Conservation (phyloP, 2,329 filamentous ascomycete genomes). For the Apiospora malaysiana region DNA sequence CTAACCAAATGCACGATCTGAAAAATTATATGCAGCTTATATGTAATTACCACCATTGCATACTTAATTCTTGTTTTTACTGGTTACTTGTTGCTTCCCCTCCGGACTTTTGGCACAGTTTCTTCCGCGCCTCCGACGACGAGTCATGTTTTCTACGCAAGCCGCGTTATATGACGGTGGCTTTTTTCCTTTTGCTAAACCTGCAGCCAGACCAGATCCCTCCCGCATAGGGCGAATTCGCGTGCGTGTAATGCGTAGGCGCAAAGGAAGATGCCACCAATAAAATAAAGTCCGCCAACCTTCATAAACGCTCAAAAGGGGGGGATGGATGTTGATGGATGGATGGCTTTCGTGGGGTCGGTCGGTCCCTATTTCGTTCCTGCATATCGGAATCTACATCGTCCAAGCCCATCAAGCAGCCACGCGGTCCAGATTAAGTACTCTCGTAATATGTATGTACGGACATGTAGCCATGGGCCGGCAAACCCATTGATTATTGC, state of each 20-base stretch:
- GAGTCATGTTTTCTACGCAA: slow-evolving; percentile 12
- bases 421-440: slow-evolving; percentile 11
- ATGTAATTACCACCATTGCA: neutral
- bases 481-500: neutral
- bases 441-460: slow-evolving; percentile 3
- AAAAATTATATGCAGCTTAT: neutral
- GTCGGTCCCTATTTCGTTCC: slow-evolving; percentile 14
- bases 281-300: neutral
- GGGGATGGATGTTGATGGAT: neutral
- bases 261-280: slow-evolving; percentile 13
- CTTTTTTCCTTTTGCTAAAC: neutral
- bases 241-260: neutral
- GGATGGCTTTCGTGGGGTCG: slow-evolving; percentile 2
- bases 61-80: neutral
- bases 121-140: neutral
- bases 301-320: neutral
- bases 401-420: neutral
- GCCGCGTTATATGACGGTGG: slow-evolving; percentile 4
- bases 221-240: neutral
- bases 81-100: neutral
- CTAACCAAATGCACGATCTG: neutral
- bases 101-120: neutral
- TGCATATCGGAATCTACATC: slow-evolving; percentile 14
- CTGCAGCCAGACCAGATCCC: neutral
- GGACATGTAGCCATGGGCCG: neutral